Base-by-base conservation (phyloP, 306 rosid species). In the Lagenaria siceraria region DNA sequence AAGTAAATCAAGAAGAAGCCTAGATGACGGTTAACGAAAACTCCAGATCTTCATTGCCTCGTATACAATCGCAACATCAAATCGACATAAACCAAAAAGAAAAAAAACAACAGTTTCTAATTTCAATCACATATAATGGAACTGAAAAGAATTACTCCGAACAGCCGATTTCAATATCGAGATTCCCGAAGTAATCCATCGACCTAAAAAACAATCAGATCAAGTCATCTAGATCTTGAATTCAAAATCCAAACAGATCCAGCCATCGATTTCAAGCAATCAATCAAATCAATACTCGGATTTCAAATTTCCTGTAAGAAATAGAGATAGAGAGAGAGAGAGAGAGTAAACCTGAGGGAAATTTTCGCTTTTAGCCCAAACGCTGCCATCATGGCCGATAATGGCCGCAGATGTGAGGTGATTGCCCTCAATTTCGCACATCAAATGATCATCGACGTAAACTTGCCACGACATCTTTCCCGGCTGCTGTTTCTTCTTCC, bases 381-480 rank as follows among this genome's bases (percentile, higher is more conserved):
- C 89, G 80, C 84, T 85, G 36, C 92, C 95, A 74, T 90, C 95
- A 0, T 77, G 90, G 69, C 95, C 95, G 79, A 90, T 10, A 73
- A 90, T 88, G 43, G 95, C 95, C 0, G 95, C 89, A 31, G 88
- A 70, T 17, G 62, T 54, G 81, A 90, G 90, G 59, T 51, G 83
- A 58, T 88, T 86, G 3, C 92, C 90, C 11, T 90, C 95, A 24
- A 90, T 86, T 0, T 90, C 95, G 77, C 92, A 90, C 74, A 90
- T 66, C 75, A 90, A 90, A 82, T 90, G 95, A 0, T 90, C 95
- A 66, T 90, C 95, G 5, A 90, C 92, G 33, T 90, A 90, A 8
- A 87, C 14, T 80, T 88, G 90, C 95, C 95, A 90, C 90, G 95
- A 90, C 95, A 90, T 89, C 83, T 58, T 80, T 31, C 29, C 25